phyloP scores from a whole-genome alignment of 768 basidiomycete genomes.

The Gymnopilus dilepis region DNA sequence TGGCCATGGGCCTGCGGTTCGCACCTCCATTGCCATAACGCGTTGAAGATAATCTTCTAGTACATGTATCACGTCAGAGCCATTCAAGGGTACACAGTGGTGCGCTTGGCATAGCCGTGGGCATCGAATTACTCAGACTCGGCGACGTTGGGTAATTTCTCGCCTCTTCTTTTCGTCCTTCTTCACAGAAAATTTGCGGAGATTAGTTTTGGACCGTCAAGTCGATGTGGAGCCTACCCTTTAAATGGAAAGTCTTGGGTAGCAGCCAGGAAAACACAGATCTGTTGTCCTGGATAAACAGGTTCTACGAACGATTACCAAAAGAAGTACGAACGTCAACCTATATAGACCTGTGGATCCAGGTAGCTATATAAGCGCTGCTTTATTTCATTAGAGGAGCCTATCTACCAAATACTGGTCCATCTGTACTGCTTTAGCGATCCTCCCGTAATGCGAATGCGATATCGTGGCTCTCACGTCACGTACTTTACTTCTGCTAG shows the following conservation, averaged over 20 bases:
- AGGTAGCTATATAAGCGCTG: not conserved
- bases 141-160: slow-evolving; percentile 1
- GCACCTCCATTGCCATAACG: not conserved
- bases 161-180: not conserved
- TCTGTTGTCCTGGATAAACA: not conserved
- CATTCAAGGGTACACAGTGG: not conserved
- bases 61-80: not conserved
- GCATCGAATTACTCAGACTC: not conserved
- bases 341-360: slow-evolving; percentile 3
- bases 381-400: not conserved
- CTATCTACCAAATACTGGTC: not conserved
- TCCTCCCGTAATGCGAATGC: not conserved
- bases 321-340: not conserved
- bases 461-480: not conserved
- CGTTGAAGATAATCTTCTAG: no score
- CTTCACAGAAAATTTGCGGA: not conserved
- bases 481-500: not conserved
- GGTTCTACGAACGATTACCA: not conserved
- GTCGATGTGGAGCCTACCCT: not conserved
- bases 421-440: not conserved
- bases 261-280: not conserved
- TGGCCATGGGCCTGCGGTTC: not conserved
- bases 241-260: not conserved
- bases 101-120: not conserved
- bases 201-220: slow-evolving; percentile 1